A percentile compares a stretch with the other conserved stretches of the same genome.
These are phyloP conservation scores for Boeremia lycopersici DNA, from an alignment of 2,329 filamentous ascomycete species.

Conservation along the genomic window DNA sequence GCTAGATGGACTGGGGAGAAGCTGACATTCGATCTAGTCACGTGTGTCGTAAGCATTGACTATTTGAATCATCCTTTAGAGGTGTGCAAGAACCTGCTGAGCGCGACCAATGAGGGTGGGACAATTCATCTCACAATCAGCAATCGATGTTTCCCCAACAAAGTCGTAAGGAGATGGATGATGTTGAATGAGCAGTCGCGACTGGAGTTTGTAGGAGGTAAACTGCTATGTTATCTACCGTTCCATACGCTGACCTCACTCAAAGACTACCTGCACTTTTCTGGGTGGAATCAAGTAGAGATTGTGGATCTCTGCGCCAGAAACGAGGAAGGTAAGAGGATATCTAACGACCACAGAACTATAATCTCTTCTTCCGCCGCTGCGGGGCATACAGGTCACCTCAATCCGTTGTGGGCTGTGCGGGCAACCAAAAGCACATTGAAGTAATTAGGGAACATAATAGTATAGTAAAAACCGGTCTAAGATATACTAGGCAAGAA, in stretches of 20 bases:
- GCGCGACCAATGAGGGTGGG: constrained; percentile 51
- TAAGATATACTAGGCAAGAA: too few species aligned
- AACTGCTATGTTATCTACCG: background rate
- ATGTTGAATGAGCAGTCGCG: constrained; percentile 52
- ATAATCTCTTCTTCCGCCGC: constrained; percentile 17
- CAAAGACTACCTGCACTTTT: constrained; percentile 56
- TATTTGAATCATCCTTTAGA: constrained; percentile 57
- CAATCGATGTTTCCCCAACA: constrained; percentile 61
- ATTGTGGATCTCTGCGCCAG: constrained; percentile 58
- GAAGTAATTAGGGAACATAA: background rate
- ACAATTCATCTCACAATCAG: constrained; percentile 58
- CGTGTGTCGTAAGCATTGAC: constrained; percentile 59
- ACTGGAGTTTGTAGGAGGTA: constrained; percentile 56
- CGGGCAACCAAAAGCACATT: constrained; percentile 23
- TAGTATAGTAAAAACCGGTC: too few species aligned
- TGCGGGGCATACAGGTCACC: constrained; percentile 19
- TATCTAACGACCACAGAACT: constrained; percentile 31
- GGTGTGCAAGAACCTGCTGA: constrained; percentile 51
- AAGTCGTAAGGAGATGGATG: constrained; percentile 58
- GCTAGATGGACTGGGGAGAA: constrained; percentile 14
- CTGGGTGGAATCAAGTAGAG: constrained; percentile 59
- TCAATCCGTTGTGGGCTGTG: constrained; percentile 39
- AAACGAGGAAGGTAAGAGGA: constrained; percentile 29
- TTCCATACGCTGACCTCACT: background rate
- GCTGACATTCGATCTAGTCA: constrained; percentile 51